Evolutionary conservation across 2,329 filamentous ascomycete species (phyloP), one percentile per base, ranked within the genome.

Genomic region (Aspergillus sp.): DNA sequence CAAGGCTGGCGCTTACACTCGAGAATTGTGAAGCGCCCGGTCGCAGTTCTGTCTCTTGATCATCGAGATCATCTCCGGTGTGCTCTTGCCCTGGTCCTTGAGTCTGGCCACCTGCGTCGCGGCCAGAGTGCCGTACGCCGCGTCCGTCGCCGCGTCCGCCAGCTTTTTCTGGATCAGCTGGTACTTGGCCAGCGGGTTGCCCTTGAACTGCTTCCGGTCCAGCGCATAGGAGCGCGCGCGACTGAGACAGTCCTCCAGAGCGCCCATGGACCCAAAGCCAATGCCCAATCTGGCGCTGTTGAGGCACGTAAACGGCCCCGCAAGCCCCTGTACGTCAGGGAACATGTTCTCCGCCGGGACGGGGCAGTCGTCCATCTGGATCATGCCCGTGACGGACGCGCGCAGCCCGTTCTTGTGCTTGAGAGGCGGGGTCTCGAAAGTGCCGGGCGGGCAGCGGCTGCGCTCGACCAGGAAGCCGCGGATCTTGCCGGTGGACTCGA

Each of bases 1-100:
- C 34, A 28, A 20, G 24, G 24, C 8, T 11, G 14, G 32, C 39
- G 61, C 71, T 52, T 63, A 74, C 54, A 72, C 67, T 44, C 91
- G 73, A 13, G 86, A 78, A 45, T 89, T 86, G 17, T 74, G 67
- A 49, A 98, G 67, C 11, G 91, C 91, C 32, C 80, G 71, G 62
- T 98, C 91, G 61, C 91, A 98, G 63, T 98, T 98, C 66, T 96
- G 88, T 46, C 91, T 73, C 74, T 98, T 98, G 56, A 96, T 79
- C 84, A 98, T 80, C 6, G 74, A 78, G 51, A 98, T 93, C 89
- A 96, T 96, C 67, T 98, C 91, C 5, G 91, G 88, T 2, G 82
- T 79, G 15, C 75, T 78, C 60, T 86, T 84, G 42, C 88, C 88
- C 55, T 85, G 78, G 49, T 96, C 89, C 72, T 95, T 96, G 36